phyloP scores from a whole-genome alignment of 257 asterid genomes.

The Nicotiana sylvestris region DNA sequence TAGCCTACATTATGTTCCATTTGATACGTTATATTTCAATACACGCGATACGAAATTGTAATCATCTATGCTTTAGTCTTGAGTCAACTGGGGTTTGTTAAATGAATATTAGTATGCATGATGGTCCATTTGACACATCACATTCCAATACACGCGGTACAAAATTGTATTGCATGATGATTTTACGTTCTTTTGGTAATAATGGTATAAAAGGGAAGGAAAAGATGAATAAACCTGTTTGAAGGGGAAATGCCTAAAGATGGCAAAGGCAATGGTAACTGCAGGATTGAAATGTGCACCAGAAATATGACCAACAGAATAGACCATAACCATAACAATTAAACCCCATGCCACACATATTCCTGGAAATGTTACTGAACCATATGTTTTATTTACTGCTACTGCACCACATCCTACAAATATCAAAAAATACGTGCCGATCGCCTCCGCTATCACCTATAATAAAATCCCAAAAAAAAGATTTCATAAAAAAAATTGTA shows the following conservation, averaged over 20 bases:
- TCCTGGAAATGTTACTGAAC: constrained; percentile 58
- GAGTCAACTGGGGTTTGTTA: too few species aligned
- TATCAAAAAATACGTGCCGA: constrained; percentile 61
- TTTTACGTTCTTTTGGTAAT: too few species aligned
- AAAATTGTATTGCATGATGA: too few species aligned
- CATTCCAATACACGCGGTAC: too few species aligned
- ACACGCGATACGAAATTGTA: not conserved
- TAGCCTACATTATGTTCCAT: not conserved
- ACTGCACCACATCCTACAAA: constrained; percentile 63
- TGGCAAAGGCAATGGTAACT: constrained; percentile 56
- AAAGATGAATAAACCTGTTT: constrained; percentile 28
- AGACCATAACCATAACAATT: constrained; percentile 56
- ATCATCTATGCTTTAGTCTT: not conserved
- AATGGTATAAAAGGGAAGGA: not conserved
- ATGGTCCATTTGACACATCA: not conserved
- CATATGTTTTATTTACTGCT: constrained; percentile 49
- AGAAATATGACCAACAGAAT: constrained; percentile 65
- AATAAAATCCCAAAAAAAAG: not conserved
- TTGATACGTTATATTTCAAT: too few species aligned
- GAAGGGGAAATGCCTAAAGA: constrained; percentile 51
- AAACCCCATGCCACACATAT: constrained; percentile 49
- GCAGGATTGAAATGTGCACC: constrained; percentile 79
- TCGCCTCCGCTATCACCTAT: constrained; percentile 55
- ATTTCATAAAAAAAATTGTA: not conserved
- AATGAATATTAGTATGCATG: not conserved